Conservation (phyloP, 1,139 yeast species). For the Suhomyces yuchorum region DNA sequence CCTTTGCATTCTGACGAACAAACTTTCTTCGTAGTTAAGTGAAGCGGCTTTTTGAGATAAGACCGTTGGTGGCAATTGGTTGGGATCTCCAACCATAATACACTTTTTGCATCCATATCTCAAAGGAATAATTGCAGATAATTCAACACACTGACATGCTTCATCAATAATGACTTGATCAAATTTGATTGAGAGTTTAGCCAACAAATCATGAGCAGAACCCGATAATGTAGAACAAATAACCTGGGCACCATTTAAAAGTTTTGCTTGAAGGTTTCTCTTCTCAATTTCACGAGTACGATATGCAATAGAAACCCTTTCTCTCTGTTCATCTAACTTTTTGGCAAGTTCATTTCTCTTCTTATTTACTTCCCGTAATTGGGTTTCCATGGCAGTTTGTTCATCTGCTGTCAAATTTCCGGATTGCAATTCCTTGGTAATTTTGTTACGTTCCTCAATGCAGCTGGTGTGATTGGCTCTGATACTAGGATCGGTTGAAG, state of each 20-base stretch:
- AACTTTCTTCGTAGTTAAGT: constrained; percentile 81
- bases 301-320: constrained; percentile 61
- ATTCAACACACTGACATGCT: constrained; percentile 96
- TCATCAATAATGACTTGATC: constrained; percentile 97
- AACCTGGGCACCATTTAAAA: constrained; percentile 77
- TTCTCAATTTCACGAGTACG: constrained; percentile 80
- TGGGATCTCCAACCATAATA: constrained; percentile 99
- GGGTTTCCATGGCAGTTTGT: constrained; percentile 47
- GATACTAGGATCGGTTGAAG: constrained; percentile 46
- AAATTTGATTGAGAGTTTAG: constrained; percentile 72
- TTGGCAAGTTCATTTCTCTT: constrained; percentile 71
- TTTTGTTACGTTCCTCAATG: constrained; percentile 50
- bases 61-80: constrained; percentile 98
- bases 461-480: constrained; percentile 56
- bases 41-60: constrained; percentile 73
- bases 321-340: constrained; percentile 78
- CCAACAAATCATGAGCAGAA: constrained; percentile 85
- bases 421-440: constrained; percentile 43
- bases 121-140: constrained; percentile 88
- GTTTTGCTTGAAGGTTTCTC: constrained; percentile 70
- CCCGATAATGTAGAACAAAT: constrained; percentile 94
- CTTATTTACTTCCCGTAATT: constrained; percentile 57
- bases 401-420: constrained; percentile 40
- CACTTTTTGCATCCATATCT: constrained; percentile 90
- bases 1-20: constrained; percentile 91